phyloP scores from a whole-genome alignment of 2,329 filamentous ascomycete genomes.

The Apiospora kogelbergensis region DNA sequence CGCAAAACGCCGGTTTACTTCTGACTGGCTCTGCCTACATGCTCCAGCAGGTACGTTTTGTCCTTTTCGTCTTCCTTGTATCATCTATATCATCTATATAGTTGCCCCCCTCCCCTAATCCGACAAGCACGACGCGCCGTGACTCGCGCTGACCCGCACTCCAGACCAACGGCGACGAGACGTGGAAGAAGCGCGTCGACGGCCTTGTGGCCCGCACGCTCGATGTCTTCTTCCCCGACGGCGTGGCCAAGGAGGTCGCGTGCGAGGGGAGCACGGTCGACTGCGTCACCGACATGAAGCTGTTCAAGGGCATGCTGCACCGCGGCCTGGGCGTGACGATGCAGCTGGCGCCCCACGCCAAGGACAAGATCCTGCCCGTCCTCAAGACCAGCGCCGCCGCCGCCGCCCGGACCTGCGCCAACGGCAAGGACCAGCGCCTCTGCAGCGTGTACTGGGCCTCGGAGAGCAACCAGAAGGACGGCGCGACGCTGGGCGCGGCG shows the following conservation, averaged over 20 bases:
- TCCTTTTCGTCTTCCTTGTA: neutral
- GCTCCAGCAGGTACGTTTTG: slow-evolving; percentile 39
- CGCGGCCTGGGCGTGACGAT: slow-evolving; percentile 47
- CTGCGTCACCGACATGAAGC: slow-evolving; percentile 57
- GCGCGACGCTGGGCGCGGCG: slow-evolving; percentile 25
- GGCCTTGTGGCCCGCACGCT: slow-evolving; percentile 46
- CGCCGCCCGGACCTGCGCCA: slow-evolving; percentile 28
- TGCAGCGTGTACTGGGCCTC: slow-evolving; percentile 52
- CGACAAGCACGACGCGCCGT: too few species aligned
- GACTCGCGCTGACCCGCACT: neutral
- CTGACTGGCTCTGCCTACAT: slow-evolving; percentile 42
- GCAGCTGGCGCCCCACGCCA: slow-evolving; percentile 37
- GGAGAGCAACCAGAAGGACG: neutral
- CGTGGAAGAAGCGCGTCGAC: slow-evolving; percentile 47
- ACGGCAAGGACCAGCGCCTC: slow-evolving; percentile 35
- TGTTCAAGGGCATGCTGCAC: slow-evolving; percentile 58
- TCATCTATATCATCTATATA: neutral
- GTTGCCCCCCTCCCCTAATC: neutral
- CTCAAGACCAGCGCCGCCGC: slow-evolving; percentile 41
- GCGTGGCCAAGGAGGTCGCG: slow-evolving; percentile 50
- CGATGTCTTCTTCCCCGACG: slow-evolving; percentile 44
- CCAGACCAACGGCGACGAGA: slow-evolving; percentile 25
- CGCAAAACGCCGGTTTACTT: slow-evolving; percentile 50
- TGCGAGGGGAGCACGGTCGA: slow-evolving; percentile 49
- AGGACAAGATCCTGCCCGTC: slow-evolving; percentile 34